Percentiles rank a stretch among this genome's conserved stretches.
Evolutionary conservation across 768 basidiomycete species (phyloP).

Genomic region (Filobasidium floriforme): DNA sequence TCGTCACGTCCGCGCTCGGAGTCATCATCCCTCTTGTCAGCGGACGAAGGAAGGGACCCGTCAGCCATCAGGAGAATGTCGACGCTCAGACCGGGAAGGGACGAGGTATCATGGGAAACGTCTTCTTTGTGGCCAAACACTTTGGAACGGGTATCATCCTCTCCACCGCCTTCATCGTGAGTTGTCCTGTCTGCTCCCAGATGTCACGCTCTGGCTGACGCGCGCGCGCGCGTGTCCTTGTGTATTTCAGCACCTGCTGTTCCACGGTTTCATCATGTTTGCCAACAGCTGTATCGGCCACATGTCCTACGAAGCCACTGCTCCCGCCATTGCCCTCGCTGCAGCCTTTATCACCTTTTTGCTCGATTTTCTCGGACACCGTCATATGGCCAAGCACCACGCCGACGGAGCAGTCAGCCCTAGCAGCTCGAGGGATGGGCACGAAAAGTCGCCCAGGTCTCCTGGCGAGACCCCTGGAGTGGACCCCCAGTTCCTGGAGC

Average conservation of each 20-base stretch:
- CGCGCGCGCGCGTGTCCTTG: too few relatives aligned
- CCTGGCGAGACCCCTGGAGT: conserved; percentile 10
- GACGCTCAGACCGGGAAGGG: conserved; percentile 18
- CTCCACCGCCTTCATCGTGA: conserved; percentile 41
- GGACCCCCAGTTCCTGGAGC: conserved; percentile 1
- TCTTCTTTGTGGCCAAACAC: conserved; percentile 38
- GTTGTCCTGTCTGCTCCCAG: not conserved
- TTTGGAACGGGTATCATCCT: conserved; percentile 45
- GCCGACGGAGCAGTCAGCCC: not conserved
- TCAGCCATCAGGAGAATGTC: conserved; percentile 9
- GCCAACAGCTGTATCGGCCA: conserved; percentile 42
- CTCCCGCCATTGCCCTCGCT: conserved; percentile 43
- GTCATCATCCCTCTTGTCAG: conserved; percentile 34
- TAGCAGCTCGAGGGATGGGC: conserved; percentile 14
- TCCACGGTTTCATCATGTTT: conserved; percentile 46
- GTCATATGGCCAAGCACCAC: conserved; percentile 13
- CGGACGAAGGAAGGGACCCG: conserved; percentile 17
- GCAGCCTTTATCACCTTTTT: conserved; percentile 39
- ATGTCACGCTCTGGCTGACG: too few relatives aligned
- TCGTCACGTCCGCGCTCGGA: conserved; percentile 33
- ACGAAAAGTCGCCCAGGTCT: conserved; percentile 1
- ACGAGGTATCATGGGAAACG: conserved; percentile 24
- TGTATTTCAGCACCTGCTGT: conserved; percentile 41
- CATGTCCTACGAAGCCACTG: conserved; percentile 42
- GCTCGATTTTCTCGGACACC: conserved; percentile 41